Conservation (phyloP, 2,329 filamentous ascomycete genomes). For the Lasiodiplodia hormozganensis region DNA sequence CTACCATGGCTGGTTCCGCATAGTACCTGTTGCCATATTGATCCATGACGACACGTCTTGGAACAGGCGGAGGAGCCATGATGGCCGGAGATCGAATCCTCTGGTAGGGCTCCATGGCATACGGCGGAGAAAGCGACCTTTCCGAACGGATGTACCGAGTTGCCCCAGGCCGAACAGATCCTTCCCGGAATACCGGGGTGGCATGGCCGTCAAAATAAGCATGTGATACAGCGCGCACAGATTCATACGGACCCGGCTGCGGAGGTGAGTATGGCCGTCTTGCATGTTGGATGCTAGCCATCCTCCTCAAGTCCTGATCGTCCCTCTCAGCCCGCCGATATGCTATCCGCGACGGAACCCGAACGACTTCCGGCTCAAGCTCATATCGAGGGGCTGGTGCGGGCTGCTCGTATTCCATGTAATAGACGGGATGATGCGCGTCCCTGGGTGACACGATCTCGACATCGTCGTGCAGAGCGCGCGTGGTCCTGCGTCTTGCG, state of each 20-base stretch:
- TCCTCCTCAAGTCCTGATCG: constrained; percentile 55
- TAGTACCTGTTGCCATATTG: constrained; percentile 83
- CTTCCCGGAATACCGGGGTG: constrained; percentile 47
- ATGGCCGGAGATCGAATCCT: constrained; percentile 44
- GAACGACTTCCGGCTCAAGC: constrained; percentile 45
- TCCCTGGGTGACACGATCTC: constrained; percentile 49
- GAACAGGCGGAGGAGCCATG: constrained; percentile 55
- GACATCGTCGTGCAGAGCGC: constrained; percentile 44
- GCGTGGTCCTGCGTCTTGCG: constrained; percentile 47
- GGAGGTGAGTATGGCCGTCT: constrained; percentile 49
- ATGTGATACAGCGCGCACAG: constrained; percentile 51
- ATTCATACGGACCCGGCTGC: constrained; percentile 44
- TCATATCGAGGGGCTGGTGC: constrained; percentile 38
- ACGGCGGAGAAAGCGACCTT: constrained; percentile 49
- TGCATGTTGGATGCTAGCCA: constrained; percentile 57
- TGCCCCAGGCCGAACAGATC: constrained; percentile 45
- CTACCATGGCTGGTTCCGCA: constrained; percentile 52
- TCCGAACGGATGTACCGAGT: constrained; percentile 49
- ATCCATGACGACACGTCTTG: constrained; percentile 78
- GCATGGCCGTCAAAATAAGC: constrained; percentile 47
- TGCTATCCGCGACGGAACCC: constrained; percentile 45
- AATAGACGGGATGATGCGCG: constrained; percentile 55
- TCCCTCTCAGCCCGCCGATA: constrained; percentile 50
- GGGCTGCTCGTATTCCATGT: constrained; percentile 44
- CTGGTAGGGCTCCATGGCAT: constrained; percentile 45